Conservation (phyloP, 2,329 filamentous ascomycete species). For the Mycosphaerella sp. region DNA sequence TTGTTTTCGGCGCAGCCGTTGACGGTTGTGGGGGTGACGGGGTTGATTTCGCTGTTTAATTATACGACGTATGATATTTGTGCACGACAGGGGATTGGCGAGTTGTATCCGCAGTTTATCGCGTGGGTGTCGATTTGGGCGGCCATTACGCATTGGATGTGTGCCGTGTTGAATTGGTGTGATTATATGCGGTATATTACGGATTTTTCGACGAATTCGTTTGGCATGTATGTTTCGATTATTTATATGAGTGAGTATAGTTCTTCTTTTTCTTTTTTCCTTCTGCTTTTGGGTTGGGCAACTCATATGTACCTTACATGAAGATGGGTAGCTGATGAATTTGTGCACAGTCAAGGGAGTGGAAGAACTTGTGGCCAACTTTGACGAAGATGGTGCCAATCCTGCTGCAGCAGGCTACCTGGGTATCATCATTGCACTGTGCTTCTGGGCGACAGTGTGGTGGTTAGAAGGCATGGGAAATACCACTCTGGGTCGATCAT, state of each 20-base stretch:
- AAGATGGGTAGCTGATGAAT: constrained; percentile 11
- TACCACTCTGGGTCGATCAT: constrained; percentile 42
- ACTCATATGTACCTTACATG: too few species aligned
- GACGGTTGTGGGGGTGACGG: constrained; percentile 54
- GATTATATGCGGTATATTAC: constrained; percentile 56
- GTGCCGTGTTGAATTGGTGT: constrained; percentile 48
- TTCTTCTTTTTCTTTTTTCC: background rate
- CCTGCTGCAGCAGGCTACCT: constrained; percentile 42
- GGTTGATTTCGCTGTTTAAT: constrained; percentile 51
- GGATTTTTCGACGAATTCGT: constrained; percentile 50
- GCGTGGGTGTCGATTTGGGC: constrained; percentile 54
- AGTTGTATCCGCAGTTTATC: constrained; percentile 50
- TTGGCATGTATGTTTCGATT: constrained; percentile 52
- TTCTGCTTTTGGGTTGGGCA: too few species aligned
- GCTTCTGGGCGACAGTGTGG: constrained; percentile 49
- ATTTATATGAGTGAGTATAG: constrained; percentile 44
- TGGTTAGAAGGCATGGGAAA: constrained; percentile 46
- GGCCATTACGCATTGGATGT: constrained; percentile 53
- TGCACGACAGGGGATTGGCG: constrained; percentile 41
- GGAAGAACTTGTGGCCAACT: constrained; percentile 50
- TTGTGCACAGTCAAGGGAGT: constrained; percentile 47
- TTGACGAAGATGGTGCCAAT: constrained; percentile 34
- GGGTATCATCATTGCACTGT: constrained; percentile 46
- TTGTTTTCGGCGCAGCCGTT: constrained; percentile 49
- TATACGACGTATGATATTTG: constrained; percentile 57